A percentile compares a stretch with the other conserved stretches of the same genome.
Conservation (phyloP, 2,329 filamentous ascomycete genomes). For the Clonostachys rhizophaga region DNA sequence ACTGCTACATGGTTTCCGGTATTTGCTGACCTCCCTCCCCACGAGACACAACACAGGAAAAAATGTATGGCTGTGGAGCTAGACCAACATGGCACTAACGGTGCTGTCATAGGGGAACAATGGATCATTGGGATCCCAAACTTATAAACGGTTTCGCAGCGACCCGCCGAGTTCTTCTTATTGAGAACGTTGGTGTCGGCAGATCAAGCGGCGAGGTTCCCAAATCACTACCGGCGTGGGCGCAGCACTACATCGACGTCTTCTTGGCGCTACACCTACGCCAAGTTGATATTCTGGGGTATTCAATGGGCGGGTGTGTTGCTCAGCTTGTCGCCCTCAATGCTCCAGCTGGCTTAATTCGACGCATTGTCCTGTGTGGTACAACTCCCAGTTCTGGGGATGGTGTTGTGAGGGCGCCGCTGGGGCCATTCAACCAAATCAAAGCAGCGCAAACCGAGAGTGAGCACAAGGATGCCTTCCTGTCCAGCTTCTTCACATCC, state of each 20-base stretch:
- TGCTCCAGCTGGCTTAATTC: conserved; percentile 22
- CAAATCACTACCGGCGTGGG: conserved; percentile 19
- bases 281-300: conserved; percentile 39
- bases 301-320: conserved; percentile 42
- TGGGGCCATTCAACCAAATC: conserved; percentile 23
- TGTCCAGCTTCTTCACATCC: conserved; percentile 23
- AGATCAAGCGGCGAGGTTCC: conserved; percentile 34
- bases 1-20: conserved; percentile 23
- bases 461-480: conserved; percentile 24
- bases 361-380: conserved; percentile 36
- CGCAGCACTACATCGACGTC: conserved; percentile 24
- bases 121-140: conserved; percentile 35
- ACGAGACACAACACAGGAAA: neutral
- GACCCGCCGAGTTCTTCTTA: conserved; percentile 33
- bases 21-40: neutral
- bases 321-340: conserved; percentile 39
- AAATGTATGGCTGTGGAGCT: neutral
- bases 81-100: neutral
- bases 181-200: conserved; percentile 44
- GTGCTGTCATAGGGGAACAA: conserved; percentile 20
- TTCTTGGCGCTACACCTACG: conserved; percentile 27
- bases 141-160: conserved; percentile 37
- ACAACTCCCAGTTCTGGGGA: conserved; percentile 31
- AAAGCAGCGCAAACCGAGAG: conserved; percentile 19
- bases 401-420: conserved; percentile 20